Evolutionary conservation across 331 rosid genomes (phyloP).

Genomic region (Dryas integrifolia): DNA sequence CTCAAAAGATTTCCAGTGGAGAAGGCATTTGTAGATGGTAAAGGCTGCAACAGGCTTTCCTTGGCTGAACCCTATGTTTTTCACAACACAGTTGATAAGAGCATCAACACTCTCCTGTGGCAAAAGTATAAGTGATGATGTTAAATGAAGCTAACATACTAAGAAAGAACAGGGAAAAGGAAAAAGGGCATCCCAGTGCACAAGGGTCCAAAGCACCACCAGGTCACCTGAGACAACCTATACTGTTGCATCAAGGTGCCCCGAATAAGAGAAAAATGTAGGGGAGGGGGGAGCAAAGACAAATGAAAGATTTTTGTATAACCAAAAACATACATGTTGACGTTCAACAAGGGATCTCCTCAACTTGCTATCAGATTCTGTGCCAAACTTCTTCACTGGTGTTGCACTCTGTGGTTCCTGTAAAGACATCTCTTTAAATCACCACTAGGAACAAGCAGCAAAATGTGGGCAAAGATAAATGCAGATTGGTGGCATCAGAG

Average conservation of each 20-base stretch:
- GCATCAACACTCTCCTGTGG: constrained; percentile 93
- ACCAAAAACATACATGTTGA: constrained; percentile 68
- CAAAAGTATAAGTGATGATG: constrained; percentile 21
- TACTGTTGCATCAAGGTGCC: background rate
- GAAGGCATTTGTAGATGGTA: constrained; percentile 94
- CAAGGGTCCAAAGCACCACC: background rate
- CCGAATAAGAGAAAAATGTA: too few species aligned
- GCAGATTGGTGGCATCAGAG: constrained; percentile 4
- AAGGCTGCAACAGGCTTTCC: constrained; percentile 98
- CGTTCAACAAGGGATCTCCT: constrained; percentile 84
- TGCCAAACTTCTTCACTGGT: constrained; percentile 74
- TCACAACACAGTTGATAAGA: constrained; percentile 73
- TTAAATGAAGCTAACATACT: constrained; percentile 20
- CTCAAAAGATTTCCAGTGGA: constrained; percentile 98
- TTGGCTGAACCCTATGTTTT: constrained; percentile 76
- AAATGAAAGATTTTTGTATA: constrained; percentile 13
- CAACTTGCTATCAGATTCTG: constrained; percentile 83
- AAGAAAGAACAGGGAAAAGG: constrained; percentile 11
- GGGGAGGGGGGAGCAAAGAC: background rate
- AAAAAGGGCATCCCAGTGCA: background rate
- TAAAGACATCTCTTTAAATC: constrained; percentile 26
- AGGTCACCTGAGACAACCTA: background rate
- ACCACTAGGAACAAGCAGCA: background rate
- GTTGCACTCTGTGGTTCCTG: constrained; percentile 68
- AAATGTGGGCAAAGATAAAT: background rate